A percentile compares a stretch with the other conserved stretches of the same genome.
These are phyloP conservation scores for Coemansia sp. DNA, from an alignment of 192 early-diverging fungal species.

Conservation along the genomic window DNA sequence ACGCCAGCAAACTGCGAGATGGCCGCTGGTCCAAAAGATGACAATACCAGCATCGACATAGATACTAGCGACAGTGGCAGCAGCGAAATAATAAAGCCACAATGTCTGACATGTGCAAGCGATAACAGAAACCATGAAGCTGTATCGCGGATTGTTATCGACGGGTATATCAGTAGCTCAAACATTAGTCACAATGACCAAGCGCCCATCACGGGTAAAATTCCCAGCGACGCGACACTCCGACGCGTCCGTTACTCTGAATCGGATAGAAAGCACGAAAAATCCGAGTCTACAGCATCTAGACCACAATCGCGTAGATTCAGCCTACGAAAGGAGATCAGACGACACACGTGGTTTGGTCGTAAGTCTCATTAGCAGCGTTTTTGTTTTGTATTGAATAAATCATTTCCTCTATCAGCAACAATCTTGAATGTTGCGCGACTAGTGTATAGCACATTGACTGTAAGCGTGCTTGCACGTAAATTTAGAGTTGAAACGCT, in stretches of 20 bases:
- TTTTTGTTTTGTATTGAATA: not conserved
- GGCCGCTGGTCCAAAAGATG: not conserved
- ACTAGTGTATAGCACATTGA: too few species aligned
- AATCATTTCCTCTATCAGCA: not conserved
- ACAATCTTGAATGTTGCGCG: too few species aligned
- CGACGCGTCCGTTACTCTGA: conserved; percentile 1
- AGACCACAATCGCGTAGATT: conserved; percentile 10
- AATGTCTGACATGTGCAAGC: not conserved
- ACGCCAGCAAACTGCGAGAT: not conserved
- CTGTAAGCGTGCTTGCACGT: too few species aligned
- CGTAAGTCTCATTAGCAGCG: conserved; percentile 9
- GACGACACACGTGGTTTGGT: conserved; percentile 33
- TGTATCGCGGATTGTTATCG: not conserved
- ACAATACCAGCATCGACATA: not conserved
- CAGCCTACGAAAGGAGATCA: conserved; percentile 33
- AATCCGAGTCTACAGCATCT: not conserved
- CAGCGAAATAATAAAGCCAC: not conserved
- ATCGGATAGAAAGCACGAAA: not conserved
- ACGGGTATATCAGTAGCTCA: not conserved
- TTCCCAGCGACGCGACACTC: conserved; percentile 2
- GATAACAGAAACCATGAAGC: not conserved
- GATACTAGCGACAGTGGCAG: not conserved
- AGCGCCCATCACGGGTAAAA: not conserved
- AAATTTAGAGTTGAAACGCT: too few species aligned
- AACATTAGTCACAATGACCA: not conserved